Evolutionary conservation across 2,329 filamentous ascomycete species (phyloP).

Genomic region (Ascocoryne sarcoides): DNA sequence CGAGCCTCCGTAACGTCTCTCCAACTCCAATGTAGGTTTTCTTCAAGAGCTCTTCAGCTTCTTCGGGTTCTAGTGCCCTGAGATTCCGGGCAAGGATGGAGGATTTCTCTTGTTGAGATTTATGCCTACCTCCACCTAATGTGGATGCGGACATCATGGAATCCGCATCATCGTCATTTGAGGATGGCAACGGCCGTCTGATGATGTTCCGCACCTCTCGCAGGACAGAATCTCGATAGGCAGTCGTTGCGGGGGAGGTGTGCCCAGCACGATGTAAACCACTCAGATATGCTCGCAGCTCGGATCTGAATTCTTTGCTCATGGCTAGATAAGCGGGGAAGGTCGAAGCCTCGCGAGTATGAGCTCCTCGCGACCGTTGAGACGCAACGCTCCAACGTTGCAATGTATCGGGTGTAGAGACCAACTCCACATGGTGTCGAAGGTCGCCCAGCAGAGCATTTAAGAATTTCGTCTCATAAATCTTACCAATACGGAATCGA

Average conservation of each 20-base stretch:
- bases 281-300: constrained; percentile 61
- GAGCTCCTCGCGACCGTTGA: constrained; percentile 59
- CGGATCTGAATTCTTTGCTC: constrained; percentile 58
- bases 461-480: constrained; percentile 75
- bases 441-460: constrained; percentile 71
- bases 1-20: constrained; percentile 75
- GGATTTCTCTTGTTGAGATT: constrained; percentile 74
- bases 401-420: constrained; percentile 64
- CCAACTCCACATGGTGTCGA: constrained; percentile 66
- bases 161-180: constrained; percentile 79
- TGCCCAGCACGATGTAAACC: constrained; percentile 70
- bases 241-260: constrained; percentile 66
- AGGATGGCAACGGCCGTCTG: constrained; percentile 77
- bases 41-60: constrained; percentile 74
- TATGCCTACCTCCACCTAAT: constrained; percentile 51
- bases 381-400: constrained; percentile 77
- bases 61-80: constrained; percentile 70
- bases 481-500: constrained; percentile 73
- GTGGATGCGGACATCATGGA: constrained; percentile 84
- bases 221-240: constrained; percentile 75
- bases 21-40: constrained; percentile 82
- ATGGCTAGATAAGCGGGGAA: constrained; percentile 73
- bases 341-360: constrained; percentile 56
- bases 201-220: constrained; percentile 83
- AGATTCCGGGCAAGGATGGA: constrained; percentile 81